These are phyloP conservation scores for Aspergillus biplanus DNA, from an alignment of 495 filamentous ascomycete species.

Conservation along the genomic window DNA sequence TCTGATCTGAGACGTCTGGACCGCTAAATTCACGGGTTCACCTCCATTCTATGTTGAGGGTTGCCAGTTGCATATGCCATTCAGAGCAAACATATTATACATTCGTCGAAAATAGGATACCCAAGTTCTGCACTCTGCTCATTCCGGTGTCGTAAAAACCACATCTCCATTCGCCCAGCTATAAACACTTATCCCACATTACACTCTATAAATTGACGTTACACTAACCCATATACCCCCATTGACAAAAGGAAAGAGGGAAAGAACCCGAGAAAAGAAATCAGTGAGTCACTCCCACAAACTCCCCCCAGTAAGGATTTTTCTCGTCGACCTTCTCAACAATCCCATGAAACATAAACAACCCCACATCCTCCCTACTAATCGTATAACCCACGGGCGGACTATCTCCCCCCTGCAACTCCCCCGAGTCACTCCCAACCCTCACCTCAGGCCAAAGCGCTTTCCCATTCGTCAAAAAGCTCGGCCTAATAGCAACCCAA, in stretches of 20 bases:
- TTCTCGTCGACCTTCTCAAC: background rate
- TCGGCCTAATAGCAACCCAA: slow-evolving; percentile 55
- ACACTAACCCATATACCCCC: background rate
- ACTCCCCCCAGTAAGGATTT: background rate
- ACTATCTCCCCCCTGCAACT: slow-evolving; percentile 32
- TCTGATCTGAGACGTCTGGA: too few relatives aligned
- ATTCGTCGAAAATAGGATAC: too few relatives aligned
- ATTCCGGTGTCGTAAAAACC: too few relatives aligned
- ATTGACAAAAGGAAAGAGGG: background rate
- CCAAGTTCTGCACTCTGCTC: too few relatives aligned
- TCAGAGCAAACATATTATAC: too few relatives aligned
- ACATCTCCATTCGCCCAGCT: too few relatives aligned
- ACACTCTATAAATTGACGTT: background rate
- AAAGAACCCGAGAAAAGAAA: background rate
- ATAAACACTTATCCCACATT: background rate
- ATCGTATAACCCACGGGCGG: slow-evolving; percentile 51
- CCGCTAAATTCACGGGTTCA: too few relatives aligned
- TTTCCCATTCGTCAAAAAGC: slow-evolving; percentile 39
- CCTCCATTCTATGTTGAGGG: too few relatives aligned
- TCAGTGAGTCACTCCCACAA: slow-evolving; percentile 1
- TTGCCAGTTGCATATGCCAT: too few relatives aligned
- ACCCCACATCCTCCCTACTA: slow-evolving; percentile 43
- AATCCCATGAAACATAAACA: slow-evolving; percentile 37
- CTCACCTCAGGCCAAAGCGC: slow-evolving; percentile 27
- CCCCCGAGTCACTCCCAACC: slow-evolving; percentile 32